A percentile compares a stretch with the other conserved stretches of the same genome.
Conservation (phyloP, 345 rosid genomes). For the Cardamine occulta region DNA sequence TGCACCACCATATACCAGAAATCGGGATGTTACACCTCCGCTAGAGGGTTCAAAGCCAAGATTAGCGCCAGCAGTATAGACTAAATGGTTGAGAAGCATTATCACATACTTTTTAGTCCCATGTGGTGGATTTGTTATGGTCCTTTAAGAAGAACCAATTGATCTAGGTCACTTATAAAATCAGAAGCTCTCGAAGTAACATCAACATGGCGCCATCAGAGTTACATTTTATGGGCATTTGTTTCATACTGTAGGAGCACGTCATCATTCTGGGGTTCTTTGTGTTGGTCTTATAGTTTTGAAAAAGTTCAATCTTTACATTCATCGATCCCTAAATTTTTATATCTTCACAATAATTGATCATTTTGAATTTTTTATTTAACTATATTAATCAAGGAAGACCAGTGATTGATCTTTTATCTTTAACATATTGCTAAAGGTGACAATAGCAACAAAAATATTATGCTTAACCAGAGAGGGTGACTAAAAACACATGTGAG, state of each 20-base stretch:
- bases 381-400: neutral
- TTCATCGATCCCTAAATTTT: too few species aligned
- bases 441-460: neutral
- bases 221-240: too few species aligned
- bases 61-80: neutral
- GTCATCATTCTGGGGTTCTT: too few species aligned
- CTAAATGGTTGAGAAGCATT: neutral
- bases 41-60: neutral
- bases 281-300: too few species aligned
- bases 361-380: too few species aligned
- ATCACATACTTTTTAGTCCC: neutral
- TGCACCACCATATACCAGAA: too few species aligned
- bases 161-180: too few species aligned
- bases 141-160: neutral
- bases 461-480: neutral
- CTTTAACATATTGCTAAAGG: neutral
- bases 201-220: too few species aligned
- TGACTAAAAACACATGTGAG: neutral
- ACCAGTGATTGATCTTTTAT: neutral
- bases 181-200: too few species aligned
- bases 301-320: too few species aligned
- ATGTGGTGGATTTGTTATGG: neutral
- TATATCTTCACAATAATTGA: neutral
- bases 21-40: too few species aligned
- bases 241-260: too few species aligned